Evolutionary conservation across 2,329 filamentous ascomycete species (phyloP), one percentile per base, ranked within the genome.

Genomic region (Penicillium sp.): DNA sequence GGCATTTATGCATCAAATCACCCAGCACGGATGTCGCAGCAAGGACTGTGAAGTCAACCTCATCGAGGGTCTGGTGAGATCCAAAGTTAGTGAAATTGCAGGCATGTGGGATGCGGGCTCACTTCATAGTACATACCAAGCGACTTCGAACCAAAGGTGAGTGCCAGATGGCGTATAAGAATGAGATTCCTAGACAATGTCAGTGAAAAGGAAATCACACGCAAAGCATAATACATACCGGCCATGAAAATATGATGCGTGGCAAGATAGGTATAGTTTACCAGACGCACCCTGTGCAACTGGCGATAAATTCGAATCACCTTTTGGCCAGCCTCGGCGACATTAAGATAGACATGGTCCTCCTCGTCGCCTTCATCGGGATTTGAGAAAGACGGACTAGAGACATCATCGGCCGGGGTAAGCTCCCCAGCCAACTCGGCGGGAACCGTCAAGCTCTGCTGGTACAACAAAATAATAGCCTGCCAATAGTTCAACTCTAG

Each of bases 191-290:
- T 86, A 64, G 38, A 21, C 1, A 34, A 13, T 11, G 32, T 34
- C 32, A 34, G 32, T 34, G 14, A 11, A 5, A 13, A 34, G 32
- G 1, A 34, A 1, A 10, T 10, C 32, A 10, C 10, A 10, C 14
- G 10, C 32, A 13, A 13, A 40, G 22, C 13, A 68, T 3, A 4
- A 29, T 24, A 10, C 79, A 68, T 88, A 75, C 92, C 93, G 27
- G 93, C 93, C 90, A 96, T 97, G 77, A 97, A 97, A 6, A 97
- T 81, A 74, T 97, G 92, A 71, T 97, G 93, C 0, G 94, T 97
- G 2, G 94, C 92, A 50, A 97, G 78, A 72, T 95, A 97, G 0
- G 93, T 97, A 71, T 97, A 96, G 74, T 96, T 97, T 51, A 97
- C 93, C 39, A 97, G 82, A 49, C 91, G 89, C 54, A 91, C 86